Evolutionary conservation across 495 filamentous ascomycete genomes (phyloP).

Genomic region (Aspergillus ellipticus): DNA sequence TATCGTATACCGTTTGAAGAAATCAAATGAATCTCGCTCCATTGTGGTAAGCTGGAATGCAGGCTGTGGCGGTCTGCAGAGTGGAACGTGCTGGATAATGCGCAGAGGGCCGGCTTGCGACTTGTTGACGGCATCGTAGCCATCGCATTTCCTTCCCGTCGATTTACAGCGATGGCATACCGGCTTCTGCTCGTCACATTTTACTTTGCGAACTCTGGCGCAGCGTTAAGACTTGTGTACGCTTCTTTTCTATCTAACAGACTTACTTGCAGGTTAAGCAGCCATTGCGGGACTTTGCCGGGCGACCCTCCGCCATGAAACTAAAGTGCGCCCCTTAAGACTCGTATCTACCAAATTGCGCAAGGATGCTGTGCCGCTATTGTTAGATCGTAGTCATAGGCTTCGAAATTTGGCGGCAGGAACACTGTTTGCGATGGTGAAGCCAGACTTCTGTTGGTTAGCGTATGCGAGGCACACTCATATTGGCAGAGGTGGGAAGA

Average conservation of each 20-base stretch:
- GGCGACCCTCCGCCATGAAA: not conserved
- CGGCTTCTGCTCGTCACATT: conserved; percentile 1
- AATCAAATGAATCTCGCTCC: not conserved
- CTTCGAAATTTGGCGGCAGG: not conserved
- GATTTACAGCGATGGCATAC: not conserved
- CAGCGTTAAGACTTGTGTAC: too few species aligned
- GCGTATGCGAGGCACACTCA: not conserved
- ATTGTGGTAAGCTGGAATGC: not conserved
- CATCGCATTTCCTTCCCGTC: not conserved
- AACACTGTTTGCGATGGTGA: not conserved
- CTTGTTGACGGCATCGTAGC: not conserved
- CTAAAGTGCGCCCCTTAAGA: not conserved
- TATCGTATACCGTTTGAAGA: not conserved
- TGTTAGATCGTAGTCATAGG: not conserved
- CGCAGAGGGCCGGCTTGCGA: not conserved
- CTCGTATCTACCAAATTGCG: not conserved
- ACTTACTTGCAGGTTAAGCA: conserved; percentile 1
- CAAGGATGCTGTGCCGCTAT: not conserved
- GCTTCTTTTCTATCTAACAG: not conserved
- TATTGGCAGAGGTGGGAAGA: not conserved
- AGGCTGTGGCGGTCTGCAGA: not conserved
- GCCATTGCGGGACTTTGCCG: not conserved
- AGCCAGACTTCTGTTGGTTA: not conserved
- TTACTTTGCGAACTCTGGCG: not conserved
- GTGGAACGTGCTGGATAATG: not conserved